These are phyloP conservation scores for Asterophora parasitica DNA, from an alignment of 768 basidiomycete genomes.

Conservation along the genomic window DNA sequence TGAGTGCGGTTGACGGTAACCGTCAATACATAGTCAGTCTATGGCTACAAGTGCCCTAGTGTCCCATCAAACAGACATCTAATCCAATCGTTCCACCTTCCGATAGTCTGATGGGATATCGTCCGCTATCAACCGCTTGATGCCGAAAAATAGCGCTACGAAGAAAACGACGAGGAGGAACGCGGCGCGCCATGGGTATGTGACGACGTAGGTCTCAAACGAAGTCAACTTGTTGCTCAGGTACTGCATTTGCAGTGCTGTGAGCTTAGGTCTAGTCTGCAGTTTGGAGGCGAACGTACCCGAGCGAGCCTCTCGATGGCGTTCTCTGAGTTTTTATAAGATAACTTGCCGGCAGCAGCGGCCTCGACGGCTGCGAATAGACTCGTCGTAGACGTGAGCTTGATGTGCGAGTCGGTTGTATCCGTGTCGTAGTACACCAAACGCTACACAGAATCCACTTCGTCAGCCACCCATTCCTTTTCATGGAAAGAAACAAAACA, in stretches of 20 bases:
- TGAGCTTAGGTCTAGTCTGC: neutral
- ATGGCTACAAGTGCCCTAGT: no score
- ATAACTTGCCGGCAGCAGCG: slow-evolving; percentile 44
- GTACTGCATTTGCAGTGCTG: slow-evolving; percentile 23
- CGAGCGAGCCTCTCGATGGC: slow-evolving; percentile 60
- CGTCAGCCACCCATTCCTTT: neutral
- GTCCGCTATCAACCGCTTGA: slow-evolving; percentile 21
- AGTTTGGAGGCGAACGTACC: slow-evolving; percentile 32
- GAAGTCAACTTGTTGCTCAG: slow-evolving; percentile 37
- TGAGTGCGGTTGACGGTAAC: no score
- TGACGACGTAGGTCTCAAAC: slow-evolving; percentile 32
- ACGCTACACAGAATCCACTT: slow-evolving; percentile 33
- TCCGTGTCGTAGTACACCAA: slow-evolving; percentile 77
- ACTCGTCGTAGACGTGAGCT: slow-evolving; percentile 44
- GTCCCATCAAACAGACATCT: neutral
- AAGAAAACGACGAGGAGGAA: slow-evolving; percentile 26
- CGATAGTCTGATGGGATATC: slow-evolving; percentile 22
- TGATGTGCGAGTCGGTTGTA: slow-evolving; percentile 45
- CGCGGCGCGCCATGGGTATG: slow-evolving; percentile 29
- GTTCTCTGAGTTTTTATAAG: slow-evolving; percentile 65
- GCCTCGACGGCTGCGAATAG: slow-evolving; percentile 72
- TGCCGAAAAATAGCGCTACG: slow-evolving; percentile 24
- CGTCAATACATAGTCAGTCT: no score
- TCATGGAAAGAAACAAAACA: neutral
- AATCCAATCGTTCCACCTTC: slow-evolving; percentile 28